A percentile compares a stretch with the other conserved stretches of the same genome.
Evolutionary conservation across 192 early-diverging fungal genomes (phyloP).

Genomic region (Nowakowskiella sp.): DNA sequence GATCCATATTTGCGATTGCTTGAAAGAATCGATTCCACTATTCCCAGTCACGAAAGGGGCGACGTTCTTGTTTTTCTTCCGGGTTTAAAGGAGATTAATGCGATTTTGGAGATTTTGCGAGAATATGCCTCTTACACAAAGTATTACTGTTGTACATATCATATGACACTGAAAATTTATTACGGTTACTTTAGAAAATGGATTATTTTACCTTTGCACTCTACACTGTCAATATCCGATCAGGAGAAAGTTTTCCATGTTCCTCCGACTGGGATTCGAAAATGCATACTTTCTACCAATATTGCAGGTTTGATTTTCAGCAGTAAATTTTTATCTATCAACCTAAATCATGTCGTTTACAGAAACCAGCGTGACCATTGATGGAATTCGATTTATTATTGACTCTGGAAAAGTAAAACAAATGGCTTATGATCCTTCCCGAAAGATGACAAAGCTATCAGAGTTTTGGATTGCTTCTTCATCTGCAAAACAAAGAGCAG

Average conservation of each 20-base stretch:
- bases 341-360: slow-evolving; percentile 6
- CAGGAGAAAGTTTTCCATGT: slow-evolving; percentile 64
- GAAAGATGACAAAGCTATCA: slow-evolving; percentile 43
- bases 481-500: slow-evolving; percentile 57
- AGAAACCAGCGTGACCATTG: slow-evolving; percentile 41
- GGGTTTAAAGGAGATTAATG: slow-evolving; percentile 57
- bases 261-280: slow-evolving; percentile 46
- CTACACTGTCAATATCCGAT: slow-evolving; percentile 50
- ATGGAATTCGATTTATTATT: slow-evolving; percentile 63
- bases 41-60: slow-evolving; percentile 49
- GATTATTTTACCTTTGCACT: slow-evolving; percentile 59
- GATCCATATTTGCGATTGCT: slow-evolving; percentile 54
- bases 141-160: too few species aligned
- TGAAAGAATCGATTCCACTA: slow-evolving; percentile 48
- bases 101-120: slow-evolving; percentile 41
- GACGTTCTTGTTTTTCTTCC: slow-evolving; percentile 58
- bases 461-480: slow-evolving; percentile 65
- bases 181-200: slow-evolving; percentile 36
- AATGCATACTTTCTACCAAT: slow-evolving; percentile 57
- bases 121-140: slow-evolving; percentile 48
- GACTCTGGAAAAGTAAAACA: slow-evolving; percentile 67
- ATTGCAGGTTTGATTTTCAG: slow-evolving; percentile 29
- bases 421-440: slow-evolving; percentile 44
- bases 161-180: slow-evolving; percentile 5
- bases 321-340: not conserved